A percentile compares a stretch with the other conserved stretches of the same genome.
These are phyloP conservation scores for Eremochloa ophiuroides DNA, from an alignment of 176 grass and related monocot genomes.

Conservation along the genomic window DNA sequence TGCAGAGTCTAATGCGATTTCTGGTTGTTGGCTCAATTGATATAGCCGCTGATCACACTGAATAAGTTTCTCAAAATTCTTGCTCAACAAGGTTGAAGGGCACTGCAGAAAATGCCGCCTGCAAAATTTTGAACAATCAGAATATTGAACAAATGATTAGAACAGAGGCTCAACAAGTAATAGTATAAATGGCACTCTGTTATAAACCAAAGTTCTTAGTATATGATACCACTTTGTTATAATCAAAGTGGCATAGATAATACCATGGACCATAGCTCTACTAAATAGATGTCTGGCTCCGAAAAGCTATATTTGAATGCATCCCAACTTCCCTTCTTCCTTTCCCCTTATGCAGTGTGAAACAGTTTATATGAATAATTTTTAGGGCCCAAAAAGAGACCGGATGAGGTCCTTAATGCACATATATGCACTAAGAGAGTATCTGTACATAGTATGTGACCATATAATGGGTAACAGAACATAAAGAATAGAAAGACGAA, in stretches of 20 bases:
- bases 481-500: not conserved
- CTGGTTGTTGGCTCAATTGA: slow-evolving; percentile 73
- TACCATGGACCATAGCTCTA: not conserved
- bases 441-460: not conserved
- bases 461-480: not conserved
- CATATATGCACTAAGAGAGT: not conserved
- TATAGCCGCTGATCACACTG: slow-evolving; percentile 80
- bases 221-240: not conserved
- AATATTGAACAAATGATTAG: not conserved
- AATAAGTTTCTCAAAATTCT: slow-evolving; percentile 97
- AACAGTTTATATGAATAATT: not conserved
- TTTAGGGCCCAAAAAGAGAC: not conserved
- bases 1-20: slow-evolving; percentile 57
- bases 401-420: not conserved
- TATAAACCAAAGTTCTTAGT: not conserved
- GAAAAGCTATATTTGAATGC: not conserved
- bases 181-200: not conserved
- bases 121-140: slow-evolving; percentile 24
- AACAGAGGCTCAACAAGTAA: not conserved
- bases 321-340: not conserved
- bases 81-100: slow-evolving; percentile 62
- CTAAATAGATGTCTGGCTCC: not conserved
- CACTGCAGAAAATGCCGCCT: slow-evolving; percentile 90
- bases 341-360: not conserved
- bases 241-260: not conserved